Evolutionary conservation across 2,329 filamentous ascomycete species (phyloP).

Genomic region (Ceratocystis cubensis): DNA sequence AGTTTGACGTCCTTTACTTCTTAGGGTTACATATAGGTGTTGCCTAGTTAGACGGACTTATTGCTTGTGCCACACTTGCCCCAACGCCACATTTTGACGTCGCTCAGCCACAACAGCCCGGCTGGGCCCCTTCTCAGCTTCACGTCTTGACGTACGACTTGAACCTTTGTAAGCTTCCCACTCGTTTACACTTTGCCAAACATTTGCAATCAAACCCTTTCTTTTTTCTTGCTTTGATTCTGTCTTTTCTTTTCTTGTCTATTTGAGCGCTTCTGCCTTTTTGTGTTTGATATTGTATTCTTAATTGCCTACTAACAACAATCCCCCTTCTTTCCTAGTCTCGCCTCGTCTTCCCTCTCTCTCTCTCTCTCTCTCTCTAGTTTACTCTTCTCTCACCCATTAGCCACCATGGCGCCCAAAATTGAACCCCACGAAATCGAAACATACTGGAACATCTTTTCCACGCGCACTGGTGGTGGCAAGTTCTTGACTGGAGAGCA

Average conservation of each 20-base stretch:
- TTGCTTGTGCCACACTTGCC: background rate
- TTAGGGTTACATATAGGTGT: background rate
- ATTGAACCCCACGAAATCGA: constrained; percentile 52
- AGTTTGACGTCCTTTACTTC: background rate
- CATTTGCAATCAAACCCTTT: background rate
- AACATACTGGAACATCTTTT: constrained; percentile 55
- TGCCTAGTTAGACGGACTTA: background rate
- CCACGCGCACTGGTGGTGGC: constrained; percentile 45
- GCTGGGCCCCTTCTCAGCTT: background rate
- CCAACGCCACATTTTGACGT: background rate
- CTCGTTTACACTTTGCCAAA: background rate
- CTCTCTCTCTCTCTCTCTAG: background rate
- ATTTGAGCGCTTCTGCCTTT: background rate
- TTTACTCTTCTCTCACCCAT: background rate
- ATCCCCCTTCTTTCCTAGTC: background rate
- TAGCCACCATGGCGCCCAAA: constrained; percentile 42
- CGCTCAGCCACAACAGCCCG: background rate
- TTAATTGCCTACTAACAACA: background rate
- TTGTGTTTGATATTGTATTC: background rate
- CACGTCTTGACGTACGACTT: background rate
- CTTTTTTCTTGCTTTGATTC: background rate
- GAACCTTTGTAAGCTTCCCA: background rate
- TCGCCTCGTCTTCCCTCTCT: background rate
- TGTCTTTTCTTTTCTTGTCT: background rate
- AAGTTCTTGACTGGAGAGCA: constrained; percentile 49